Base-by-base conservation (phyloP, 2,329 filamentous ascomycete genomes). In the Hymenoscyphus fructigenus region DNA sequence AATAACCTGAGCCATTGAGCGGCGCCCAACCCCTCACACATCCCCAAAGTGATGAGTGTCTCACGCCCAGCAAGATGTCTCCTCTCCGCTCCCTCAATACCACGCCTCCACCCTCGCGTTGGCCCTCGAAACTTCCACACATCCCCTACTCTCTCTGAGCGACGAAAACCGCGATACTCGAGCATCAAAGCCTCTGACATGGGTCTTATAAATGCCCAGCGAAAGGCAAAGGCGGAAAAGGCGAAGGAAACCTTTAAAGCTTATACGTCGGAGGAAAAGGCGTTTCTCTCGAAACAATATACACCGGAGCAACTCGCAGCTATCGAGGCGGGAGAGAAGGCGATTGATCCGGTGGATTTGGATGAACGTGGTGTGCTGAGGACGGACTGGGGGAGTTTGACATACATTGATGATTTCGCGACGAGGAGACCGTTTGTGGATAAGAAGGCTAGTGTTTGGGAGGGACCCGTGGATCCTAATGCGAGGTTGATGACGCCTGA, bases 371-470 rank as follows among this genome's bases (percentile, higher is more conserved):
- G 89, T 69, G 83, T 86, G 55, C 78, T 91, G 71, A 88, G 92
- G 67, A 83, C 81, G 62, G 93, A 96, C 75, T 84, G 88, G 9
- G 91, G 91, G 82, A 82, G 83, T 61, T 80, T 93, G 59, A 82
- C 86, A 67, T 95, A 96, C 77, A 79, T 94, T 63, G 93, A 97
- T 76, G 92, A 96, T 77, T 90, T 97, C 74, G 86, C 90, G 66
- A 84, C 85, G 64, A 84, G 94, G 68, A 86, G 92, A 74, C 91
- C 92, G 61, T 83, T 91, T 59, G 85, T 95, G 66, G 94, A 98
- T 80, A 85, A 89, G 75, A 86, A 81, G 76, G 84, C 79, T 70
- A n/a, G 20, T 29, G 82, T 79, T 76, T 69, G 68, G 23, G 64
- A 71, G n/a, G 69, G 67, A 15, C 72, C 72, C 12, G 61, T 71